Evolutionary conservation across 140 eudicot genomes (phyloP), one percentile per base, ranked within the genome.

Genomic region (Bidens hawaiensis): DNA sequence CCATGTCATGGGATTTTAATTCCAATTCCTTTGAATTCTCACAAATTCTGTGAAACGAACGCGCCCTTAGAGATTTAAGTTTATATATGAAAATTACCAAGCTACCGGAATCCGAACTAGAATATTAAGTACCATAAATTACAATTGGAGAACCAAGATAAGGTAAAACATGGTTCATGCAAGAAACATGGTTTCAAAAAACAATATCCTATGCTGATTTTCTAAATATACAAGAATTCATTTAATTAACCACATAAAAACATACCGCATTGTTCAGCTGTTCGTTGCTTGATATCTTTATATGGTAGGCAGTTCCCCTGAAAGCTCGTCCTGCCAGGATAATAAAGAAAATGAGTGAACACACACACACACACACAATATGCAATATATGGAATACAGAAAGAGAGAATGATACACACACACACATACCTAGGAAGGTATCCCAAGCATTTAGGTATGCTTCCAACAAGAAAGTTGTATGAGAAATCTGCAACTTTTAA

Each of bases 281-380:
- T 76, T 11, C 96, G 95, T 68, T 83, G 96, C 70, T 78, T 81
- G 59, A 82, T 73, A 52, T 83, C 90, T 75, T 82, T 79, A 61
- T 81, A 81, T 17, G 81, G 80, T 55, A 85, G 81, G 82, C 99
- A 93, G 43, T 93, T 93, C 21, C 96, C 99, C 25, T 75, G 94
- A 79, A 93, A 93, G 74, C 95, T 93, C n/a, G 78, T 74, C 64
- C 99, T 93, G 73, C 57, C 55, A 36, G 22, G 48, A 49, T 13
- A 27, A 50, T 47, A 18, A 54, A 26, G 40, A 38, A 22, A 36
- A 26, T 10, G 15, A 30, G 11, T 31, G n/a, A 62, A 63, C 4
- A 53, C 23, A 55, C 28, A 18, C 5, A n/a, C n/a, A n/a, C n/a
- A 7, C 14, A 24, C 17, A 16, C 34, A 52, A 16, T 26, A 60